phyloP scores from a whole-genome alignment of 2,329 filamentous ascomycete species.

The Clonostachys chloroleuca region DNA sequence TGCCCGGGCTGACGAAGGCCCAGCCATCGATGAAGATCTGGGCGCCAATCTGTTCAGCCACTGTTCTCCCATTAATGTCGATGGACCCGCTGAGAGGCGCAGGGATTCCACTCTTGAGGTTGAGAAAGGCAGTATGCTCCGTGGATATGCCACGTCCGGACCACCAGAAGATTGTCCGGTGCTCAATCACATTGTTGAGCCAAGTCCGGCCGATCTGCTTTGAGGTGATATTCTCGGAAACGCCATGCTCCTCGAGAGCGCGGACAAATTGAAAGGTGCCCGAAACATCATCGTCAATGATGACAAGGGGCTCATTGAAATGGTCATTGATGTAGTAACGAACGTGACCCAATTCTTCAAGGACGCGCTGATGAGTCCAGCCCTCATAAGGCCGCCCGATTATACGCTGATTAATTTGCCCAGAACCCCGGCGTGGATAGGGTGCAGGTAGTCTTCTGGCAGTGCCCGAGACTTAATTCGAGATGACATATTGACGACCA shows the following conservation, averaged over 20 bases:
- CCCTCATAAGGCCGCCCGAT: conserved; percentile 27
- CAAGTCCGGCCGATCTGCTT: conserved; percentile 8
- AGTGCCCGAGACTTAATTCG: too few relatives aligned
- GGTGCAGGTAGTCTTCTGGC: conserved; percentile 19
- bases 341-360: conserved; percentile 19
- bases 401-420: conserved; percentile 31
- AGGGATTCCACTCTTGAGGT: conserved; percentile 25
- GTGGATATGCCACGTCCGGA: conserved; percentile 28
- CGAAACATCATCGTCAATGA: conserved; percentile 24
- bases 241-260: conserved; percentile 23
- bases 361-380: conserved; percentile 26
- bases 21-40: conserved; percentile 32
- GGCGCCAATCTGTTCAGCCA: conserved; percentile 29
- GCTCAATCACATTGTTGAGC: conserved; percentile 7
- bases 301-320: conserved; percentile 16
- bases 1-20: conserved; percentile 22
- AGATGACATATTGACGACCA: too few relatives aligned
- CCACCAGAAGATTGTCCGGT: conserved; percentile 28
- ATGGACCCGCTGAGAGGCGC: conserved; percentile 22
- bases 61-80: conserved; percentile 12
- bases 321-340: conserved; percentile 23
- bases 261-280: conserved; percentile 27
- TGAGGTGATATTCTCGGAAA: not conserved
- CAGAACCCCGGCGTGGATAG: conserved; percentile 29
- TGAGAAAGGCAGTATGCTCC: conserved; percentile 29